phyloP scores from a whole-genome alignment of 2,329 filamentous ascomycete genomes.

The Didymella pomorum region DNA sequence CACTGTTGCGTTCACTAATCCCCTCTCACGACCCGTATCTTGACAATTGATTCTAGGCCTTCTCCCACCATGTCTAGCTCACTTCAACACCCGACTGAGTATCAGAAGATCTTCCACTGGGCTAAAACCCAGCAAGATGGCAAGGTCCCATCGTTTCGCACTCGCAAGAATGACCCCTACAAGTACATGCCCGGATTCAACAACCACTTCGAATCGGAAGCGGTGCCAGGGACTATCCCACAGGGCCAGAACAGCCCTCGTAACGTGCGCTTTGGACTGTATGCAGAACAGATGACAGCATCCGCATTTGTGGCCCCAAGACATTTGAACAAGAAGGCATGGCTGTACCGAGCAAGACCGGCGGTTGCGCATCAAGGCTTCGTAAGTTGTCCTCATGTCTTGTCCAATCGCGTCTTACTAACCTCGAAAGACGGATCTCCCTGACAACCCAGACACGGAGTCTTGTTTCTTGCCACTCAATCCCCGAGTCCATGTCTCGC shows the following conservation, averaged over 20 bases:
- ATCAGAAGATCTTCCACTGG: background rate
- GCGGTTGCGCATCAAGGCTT: constrained; percentile 53
- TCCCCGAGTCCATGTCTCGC: background rate
- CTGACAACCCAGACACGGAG: constrained; percentile 38
- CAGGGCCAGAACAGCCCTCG: constrained; percentile 29
- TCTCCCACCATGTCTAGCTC: background rate
- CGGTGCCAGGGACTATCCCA: constrained; percentile 55
- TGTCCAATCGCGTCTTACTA: too few species aligned
- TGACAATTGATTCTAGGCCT: too few species aligned
- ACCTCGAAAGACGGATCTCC: constrained; percentile 25
- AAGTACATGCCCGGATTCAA: constrained; percentile 51
- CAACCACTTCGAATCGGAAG: constrained; percentile 52
- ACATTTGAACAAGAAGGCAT: constrained; percentile 54
- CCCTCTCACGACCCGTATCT: too few species aligned
- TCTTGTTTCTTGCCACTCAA: constrained; percentile 1
- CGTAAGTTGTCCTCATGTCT: too few species aligned
- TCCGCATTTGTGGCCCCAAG: constrained; percentile 56
- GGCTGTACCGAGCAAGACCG: constrained; percentile 56
- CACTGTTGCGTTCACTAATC: too few species aligned
- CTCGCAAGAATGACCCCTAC: constrained; percentile 49
- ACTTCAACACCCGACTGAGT: background rate
- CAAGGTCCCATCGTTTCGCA: background rate
- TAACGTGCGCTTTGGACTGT: constrained; percentile 50
- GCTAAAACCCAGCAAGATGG: background rate
- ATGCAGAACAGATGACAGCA: constrained; percentile 57